Conservation (phyloP, 2,329 filamentous ascomycete genomes). For the Fusarium veterinarium region DNA sequence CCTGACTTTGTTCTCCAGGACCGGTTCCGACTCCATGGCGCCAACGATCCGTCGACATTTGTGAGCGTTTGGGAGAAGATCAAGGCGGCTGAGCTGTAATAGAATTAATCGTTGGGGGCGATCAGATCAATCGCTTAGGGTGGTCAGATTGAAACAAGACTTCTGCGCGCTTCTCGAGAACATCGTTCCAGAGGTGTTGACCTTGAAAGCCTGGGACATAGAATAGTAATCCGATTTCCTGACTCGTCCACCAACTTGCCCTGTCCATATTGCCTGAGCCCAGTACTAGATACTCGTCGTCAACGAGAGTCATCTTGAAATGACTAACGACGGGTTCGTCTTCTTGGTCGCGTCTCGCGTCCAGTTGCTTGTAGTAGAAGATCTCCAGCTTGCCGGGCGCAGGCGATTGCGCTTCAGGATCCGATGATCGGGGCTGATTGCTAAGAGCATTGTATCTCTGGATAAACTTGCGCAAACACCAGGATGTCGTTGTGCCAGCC, state of each 20-base stretch:
- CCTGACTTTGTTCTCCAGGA: constrained; percentile 80
- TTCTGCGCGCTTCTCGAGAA: constrained; percentile 52
- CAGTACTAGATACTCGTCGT: constrained; percentile 73
- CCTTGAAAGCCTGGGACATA: constrained; percentile 55
- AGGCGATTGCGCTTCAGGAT: constrained; percentile 57
- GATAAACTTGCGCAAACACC: constrained; percentile 70
- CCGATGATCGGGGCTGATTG: constrained; percentile 29
- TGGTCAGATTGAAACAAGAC: constrained; percentile 47
- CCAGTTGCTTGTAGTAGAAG: constrained; percentile 65
- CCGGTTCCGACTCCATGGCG: constrained; percentile 74
- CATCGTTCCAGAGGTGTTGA: constrained; percentile 53
- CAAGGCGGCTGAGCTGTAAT: constrained; percentile 45
- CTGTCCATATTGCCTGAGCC: constrained; percentile 88
- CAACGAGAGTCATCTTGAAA: constrained; percentile 81
- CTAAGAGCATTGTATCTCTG: constrained; percentile 60
- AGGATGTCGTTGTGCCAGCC: constrained; percentile 77
- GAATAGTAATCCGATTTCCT: constrained; percentile 79
- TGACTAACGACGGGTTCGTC: constrained; percentile 79
- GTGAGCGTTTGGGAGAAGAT: constrained; percentile 73
- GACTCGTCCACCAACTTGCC: constrained; percentile 87
- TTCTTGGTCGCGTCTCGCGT: constrained; percentile 40
- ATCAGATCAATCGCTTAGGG: constrained; percentile 2
- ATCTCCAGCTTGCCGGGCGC: constrained; percentile 65
- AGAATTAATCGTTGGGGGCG: not conserved
- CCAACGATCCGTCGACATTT: constrained; percentile 74